Percentiles rank a stretch among this genome's conserved stretches.
Conservation (phyloP, 2,329 filamentous ascomycete species). For the Alternaria sp. region DNA sequence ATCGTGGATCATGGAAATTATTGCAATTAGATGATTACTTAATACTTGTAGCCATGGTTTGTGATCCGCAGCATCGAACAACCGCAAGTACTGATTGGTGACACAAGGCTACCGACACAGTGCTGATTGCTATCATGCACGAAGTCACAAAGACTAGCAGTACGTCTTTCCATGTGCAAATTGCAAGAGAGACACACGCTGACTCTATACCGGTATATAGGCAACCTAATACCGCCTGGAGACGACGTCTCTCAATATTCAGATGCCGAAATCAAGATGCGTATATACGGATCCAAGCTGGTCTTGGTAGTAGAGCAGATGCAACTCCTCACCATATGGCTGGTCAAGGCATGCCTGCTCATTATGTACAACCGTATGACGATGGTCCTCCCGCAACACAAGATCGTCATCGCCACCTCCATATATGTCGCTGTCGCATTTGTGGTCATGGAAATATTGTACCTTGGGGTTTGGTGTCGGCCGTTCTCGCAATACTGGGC, state of each 20-base stretch:
- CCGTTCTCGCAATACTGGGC: constrained; percentile 61
- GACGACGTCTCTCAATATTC: constrained; percentile 39
- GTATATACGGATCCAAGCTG: constrained; percentile 61
- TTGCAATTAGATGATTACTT: constrained; percentile 47
- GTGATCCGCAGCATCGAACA: not conserved
- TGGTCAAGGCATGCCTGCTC: constrained; percentile 61
- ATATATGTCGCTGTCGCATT: constrained; percentile 56
- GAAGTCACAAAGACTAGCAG: constrained; percentile 39
- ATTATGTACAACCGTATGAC: constrained; percentile 61
- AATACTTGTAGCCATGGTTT: constrained; percentile 45
- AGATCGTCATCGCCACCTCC: constrained; percentile 51
- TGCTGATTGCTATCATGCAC: constrained; percentile 43
- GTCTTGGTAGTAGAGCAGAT: constrained; percentile 62
- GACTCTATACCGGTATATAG: not conserved
- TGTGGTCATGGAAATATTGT: constrained; percentile 55
- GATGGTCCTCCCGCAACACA: constrained; percentile 35
- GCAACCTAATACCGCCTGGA: constrained; percentile 44
- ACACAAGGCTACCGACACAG: constrained; percentile 39
- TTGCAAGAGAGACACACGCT: not conserved
- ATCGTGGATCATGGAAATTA: constrained; percentile 39
- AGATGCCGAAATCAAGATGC: constrained; percentile 48
- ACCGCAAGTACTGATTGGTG: constrained; percentile 6
- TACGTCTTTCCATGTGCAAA: not conserved
- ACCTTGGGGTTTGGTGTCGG: constrained; percentile 63
- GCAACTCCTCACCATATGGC: constrained; percentile 59